Base-by-base conservation (phyloP, 306 rosid species). In the Abrus pulchellus region DNA sequence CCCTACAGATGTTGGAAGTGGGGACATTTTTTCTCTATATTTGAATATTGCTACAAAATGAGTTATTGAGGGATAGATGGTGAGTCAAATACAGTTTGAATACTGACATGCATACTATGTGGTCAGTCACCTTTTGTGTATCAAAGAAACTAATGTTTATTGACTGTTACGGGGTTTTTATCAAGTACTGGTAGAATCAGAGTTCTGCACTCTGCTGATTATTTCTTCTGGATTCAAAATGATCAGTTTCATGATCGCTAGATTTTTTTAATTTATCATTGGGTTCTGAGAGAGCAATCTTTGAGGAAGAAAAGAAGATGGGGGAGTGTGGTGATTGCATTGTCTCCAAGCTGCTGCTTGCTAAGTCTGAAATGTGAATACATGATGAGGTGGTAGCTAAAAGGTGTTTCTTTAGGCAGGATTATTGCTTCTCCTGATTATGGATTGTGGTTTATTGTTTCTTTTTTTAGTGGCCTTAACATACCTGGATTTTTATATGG, bases 1-100 rank as follows among this genome's bases (percentile, higher is more conserved):
- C 56, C 20, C 62, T 28, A 50, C n/a, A 27, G 65, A 71, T 69
- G 60, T 59, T 48, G 77, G 78, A 71, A 63, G 14, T 32, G 40
- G 52, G 61, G 36, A 34, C 56, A 59, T 60, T 27, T 59, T 70
- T 61, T 71, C 28, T 50, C 45, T 27, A 80, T 48, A 38, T 61
- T 49, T 62, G 9, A 27, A 50, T 49, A 73, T 45, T 49, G 34
- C 66, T 38, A 12, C 60, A 38, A 62, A 59, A 57, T 8, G 30
- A 55, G 20, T 20, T 78, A 44, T 68, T 27, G 44, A 78, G 47
- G 60, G 63, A 60, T 36, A 60, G 40, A 29, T 79, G 63, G 33
- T 10, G 3, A 34, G 43, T 79, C 48, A 38, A 56, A 11, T 27
- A 5, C 72, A 59, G 59, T 59, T 59, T 52, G 70, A 59, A 30